Percentiles rank a stretch among this genome's conserved stretches.
Conservation (phyloP, 257 asterid species). For the Nyctanthes arbortristis region DNA sequence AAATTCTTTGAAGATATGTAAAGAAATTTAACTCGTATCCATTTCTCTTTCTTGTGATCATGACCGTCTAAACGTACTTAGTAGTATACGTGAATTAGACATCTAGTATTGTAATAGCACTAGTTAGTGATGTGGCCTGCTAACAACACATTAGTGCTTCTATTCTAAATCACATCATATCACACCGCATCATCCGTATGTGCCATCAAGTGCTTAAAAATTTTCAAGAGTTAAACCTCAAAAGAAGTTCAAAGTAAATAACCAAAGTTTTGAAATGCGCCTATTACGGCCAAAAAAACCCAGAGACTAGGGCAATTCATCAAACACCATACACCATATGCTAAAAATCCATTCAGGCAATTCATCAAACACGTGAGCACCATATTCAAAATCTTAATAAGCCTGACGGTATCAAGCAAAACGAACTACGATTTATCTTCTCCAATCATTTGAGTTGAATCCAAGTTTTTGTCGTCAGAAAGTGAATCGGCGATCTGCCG, state of each 20-base stretch:
- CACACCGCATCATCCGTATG: no score
- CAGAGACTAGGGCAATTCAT: constrained; percentile 20
- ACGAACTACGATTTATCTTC: constrained; percentile 27
- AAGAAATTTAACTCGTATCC: no score
- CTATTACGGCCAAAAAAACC: constrained; percentile 11
- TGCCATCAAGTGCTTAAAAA: no score
- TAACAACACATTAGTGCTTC: no score
- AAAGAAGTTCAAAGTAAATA: not conserved
- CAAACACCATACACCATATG: not conserved
- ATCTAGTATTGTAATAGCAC: no score
- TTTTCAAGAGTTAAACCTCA: no score
- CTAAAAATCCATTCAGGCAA: not conserved
- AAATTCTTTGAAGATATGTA: no score
- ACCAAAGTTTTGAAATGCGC: not conserved
- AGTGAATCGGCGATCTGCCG: constrained; percentile 1
- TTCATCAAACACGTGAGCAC: not conserved
- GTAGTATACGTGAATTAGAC: no score
- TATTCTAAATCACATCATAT: no score
- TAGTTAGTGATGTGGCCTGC: no score
- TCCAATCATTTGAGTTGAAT: constrained; percentile 11
- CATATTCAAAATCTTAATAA: not conserved
- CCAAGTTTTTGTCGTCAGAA: constrained; percentile 6
- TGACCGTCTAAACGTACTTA: no score
- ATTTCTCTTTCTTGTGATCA: no score
- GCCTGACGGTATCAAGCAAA: not conserved